Conservation (phyloP, 2,329 filamentous ascomycete genomes). For the Phoma herbarum region DNA sequence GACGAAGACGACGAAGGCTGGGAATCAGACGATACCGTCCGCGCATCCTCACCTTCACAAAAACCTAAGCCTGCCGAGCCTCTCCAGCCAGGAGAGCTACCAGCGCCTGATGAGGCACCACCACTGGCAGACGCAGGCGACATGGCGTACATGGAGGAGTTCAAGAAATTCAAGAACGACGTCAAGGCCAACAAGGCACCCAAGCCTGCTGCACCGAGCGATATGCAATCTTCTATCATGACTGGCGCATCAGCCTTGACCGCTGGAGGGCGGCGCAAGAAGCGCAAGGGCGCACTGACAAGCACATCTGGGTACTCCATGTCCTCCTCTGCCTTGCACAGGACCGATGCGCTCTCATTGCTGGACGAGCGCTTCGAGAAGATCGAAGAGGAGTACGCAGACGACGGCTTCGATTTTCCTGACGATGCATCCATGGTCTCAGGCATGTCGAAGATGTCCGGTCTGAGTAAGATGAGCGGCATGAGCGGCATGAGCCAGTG, state of each 20-base stretch:
- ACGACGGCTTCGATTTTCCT: slow-evolving; percentile 44
- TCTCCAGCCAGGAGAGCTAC: slow-evolving; percentile 58
- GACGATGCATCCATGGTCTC: slow-evolving; percentile 59
- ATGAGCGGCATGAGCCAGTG: slow-evolving; percentile 47
- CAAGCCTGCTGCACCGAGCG: slow-evolving; percentile 63
- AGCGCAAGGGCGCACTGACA: slow-evolving; percentile 92
- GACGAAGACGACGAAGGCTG: slow-evolving; percentile 80
- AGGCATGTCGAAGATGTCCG: slow-evolving; percentile 62
- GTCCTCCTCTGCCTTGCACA: slow-evolving; percentile 85
- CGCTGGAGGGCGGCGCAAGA: slow-evolving; percentile 80
- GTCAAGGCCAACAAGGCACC: slow-evolving; percentile 59
- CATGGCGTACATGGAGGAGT: slow-evolving; percentile 89
- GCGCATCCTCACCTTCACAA: slow-evolving; percentile 63
- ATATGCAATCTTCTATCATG: slow-evolving; percentile 74
- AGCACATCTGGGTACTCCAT: slow-evolving; percentile 88
- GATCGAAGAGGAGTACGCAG: slow-evolving; percentile 82
- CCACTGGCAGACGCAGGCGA: slow-evolving; percentile 59
- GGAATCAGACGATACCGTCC: slow-evolving; percentile 91
- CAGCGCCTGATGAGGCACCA: slow-evolving; percentile 46
- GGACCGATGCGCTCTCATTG: slow-evolving; percentile 85
- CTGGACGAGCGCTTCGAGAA: slow-evolving; percentile 91
- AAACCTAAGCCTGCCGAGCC: slow-evolving; percentile 49
- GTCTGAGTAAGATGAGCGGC: slow-evolving; percentile 51
- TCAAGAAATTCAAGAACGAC: slow-evolving; percentile 92
- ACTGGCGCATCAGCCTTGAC: slow-evolving; percentile 75